phyloP scores from a whole-genome alignment of 306 rosid species.

The Fagus crenata region DNA sequence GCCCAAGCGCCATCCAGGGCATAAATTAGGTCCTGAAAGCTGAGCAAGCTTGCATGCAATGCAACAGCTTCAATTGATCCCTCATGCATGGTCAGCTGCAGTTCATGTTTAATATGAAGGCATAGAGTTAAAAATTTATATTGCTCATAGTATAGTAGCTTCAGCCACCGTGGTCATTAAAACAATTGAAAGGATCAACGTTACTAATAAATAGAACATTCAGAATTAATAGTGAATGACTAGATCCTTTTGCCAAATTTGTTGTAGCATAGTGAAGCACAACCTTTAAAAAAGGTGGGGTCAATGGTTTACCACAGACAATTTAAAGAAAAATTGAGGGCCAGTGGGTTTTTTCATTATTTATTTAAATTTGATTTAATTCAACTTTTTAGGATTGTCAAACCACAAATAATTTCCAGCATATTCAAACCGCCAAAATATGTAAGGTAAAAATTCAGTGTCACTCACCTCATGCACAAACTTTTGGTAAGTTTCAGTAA shows the following conservation, averaged over 20 bases:
- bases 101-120: conserved; percentile 21
- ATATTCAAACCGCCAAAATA: neutral
- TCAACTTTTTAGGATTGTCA: conserved; percentile 12
- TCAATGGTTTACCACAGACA: conserved; percentile 1
- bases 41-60: conserved; percentile 76
- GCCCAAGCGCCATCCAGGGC: conserved; percentile 69
- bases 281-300: neutral
- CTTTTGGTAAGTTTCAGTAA: conserved; percentile 62
- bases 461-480: conserved; percentile 65
- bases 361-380: neutral
- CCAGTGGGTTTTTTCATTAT: neutral
- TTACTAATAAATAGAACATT: neutral
- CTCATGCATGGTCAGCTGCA: conserved; percentile 46
- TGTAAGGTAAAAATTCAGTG: conserved; percentile 8
- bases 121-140: conserved; percentile 28
- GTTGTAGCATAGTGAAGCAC: neutral
- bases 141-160: conserved; percentile 17
- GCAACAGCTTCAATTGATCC: conserved; percentile 42
- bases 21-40: conserved; percentile 64
- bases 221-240: neutral
- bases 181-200: neutral
- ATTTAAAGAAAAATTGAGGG: neutral
- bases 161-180: neutral
- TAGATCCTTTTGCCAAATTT: neutral
- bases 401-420: conserved; percentile 14